These are phyloP conservation scores for Hypomyces rosellus DNA, from an alignment of 2,329 filamentous ascomycete genomes.

Conservation along the genomic window DNA sequence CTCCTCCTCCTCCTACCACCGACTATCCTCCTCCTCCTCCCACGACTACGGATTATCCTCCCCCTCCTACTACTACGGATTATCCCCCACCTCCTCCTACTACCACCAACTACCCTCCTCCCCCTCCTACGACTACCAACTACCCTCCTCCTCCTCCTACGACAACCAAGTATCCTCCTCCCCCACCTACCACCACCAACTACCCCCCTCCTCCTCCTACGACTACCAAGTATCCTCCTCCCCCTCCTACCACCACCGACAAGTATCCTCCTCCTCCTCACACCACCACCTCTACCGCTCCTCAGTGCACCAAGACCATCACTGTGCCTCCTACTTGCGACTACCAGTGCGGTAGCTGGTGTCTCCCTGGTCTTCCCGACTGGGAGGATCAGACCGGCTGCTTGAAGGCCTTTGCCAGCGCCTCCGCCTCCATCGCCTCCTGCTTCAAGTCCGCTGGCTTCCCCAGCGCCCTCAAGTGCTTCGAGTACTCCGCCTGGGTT, in stretches of 20 bases:
- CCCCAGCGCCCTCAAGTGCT: constrained; percentile 43
- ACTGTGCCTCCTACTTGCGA: constrained; percentile 44
- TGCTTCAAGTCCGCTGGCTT: constrained; percentile 48
- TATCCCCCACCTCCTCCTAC: constrained; percentile 1
- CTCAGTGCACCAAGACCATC: constrained; percentile 43
- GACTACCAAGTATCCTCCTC: too few relatives aligned
- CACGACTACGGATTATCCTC: constrained; percentile 4
- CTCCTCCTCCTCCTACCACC: background rate
- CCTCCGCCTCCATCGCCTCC: constrained; percentile 40
- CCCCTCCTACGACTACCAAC: too few relatives aligned
- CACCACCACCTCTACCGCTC: constrained; percentile 27
- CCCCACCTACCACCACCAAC: too few relatives aligned
- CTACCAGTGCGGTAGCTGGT: constrained; percentile 50
- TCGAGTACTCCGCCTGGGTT: constrained; percentile 46
- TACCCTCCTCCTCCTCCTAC: constrained; percentile 13
- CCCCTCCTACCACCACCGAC: constrained; percentile 4
- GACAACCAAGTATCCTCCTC: constrained; percentile 15
- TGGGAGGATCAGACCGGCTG: constrained; percentile 40
- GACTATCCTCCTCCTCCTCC: background rate
- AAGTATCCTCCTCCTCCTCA: constrained; percentile 6
- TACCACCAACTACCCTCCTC: constrained; percentile 13
- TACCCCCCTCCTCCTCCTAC: too few relatives aligned
- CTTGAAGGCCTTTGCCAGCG: constrained; percentile 35
- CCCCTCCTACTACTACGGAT: constrained; percentile 15
- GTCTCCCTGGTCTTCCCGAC: constrained; percentile 42